These are phyloP conservation scores for Panaeolus cyanescens DNA, from an alignment of 768 basidiomycete species.

Conservation along the genomic window DNA sequence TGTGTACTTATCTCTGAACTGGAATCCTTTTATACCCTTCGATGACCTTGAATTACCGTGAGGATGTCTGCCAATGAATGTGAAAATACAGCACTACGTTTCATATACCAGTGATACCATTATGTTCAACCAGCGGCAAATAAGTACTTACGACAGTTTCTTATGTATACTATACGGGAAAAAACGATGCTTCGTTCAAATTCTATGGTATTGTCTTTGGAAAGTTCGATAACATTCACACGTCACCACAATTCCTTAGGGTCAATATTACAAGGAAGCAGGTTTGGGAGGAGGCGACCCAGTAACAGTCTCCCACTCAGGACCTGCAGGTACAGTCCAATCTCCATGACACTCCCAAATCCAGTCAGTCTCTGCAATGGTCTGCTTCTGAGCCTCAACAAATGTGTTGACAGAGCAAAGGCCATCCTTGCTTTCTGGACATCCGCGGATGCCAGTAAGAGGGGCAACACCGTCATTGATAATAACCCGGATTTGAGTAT, in stretches of 20 bases:
- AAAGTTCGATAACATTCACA: not conserved
- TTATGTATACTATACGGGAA: not conserved
- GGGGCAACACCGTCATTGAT: conserved; percentile 89
- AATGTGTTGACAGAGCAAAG: conserved; percentile 78
- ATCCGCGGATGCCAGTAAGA: conserved; percentile 75
- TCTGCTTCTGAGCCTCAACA: conserved; percentile 66
- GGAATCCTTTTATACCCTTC: too few species aligned
- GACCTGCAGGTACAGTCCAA: conserved; percentile 70
- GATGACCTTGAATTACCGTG: too few species aligned
- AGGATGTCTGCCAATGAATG: too few species aligned
- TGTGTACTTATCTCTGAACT: too few species aligned
- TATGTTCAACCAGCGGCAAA: not conserved
- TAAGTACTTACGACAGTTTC: too few species aligned
- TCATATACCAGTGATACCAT: not conserved
- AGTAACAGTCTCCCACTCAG: conserved; percentile 71
- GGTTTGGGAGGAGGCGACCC: conserved; percentile 55
- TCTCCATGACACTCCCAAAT: conserved; percentile 72
- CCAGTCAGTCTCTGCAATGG: conserved; percentile 72
- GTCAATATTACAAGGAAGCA: not conserved
- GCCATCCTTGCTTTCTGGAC: conserved; percentile 71
- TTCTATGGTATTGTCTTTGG: not conserved
- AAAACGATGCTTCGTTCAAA: not conserved
- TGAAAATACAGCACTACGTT: too few species aligned
- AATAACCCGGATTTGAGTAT: conserved; percentile 74
- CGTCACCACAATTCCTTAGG: not conserved